A percentile compares a stretch with the other conserved stretches of the same genome.
Conservation (phyloP, 2,329 filamentous ascomycete species). For the Talaromyces sp. region DNA sequence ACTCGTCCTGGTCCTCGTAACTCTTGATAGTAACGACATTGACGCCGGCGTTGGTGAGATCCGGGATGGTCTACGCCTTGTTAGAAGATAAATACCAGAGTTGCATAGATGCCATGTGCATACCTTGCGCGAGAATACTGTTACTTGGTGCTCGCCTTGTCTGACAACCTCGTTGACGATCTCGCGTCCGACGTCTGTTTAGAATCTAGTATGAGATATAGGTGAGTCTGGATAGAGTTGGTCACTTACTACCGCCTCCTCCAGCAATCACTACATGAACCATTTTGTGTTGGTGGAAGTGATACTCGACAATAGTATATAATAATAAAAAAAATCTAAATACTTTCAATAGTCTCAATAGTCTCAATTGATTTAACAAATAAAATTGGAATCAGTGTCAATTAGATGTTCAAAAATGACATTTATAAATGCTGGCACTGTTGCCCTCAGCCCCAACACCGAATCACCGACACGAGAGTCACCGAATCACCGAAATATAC, state of each 20-base stretch:
- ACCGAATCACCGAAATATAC: neutral
- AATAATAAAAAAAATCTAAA: neutral
- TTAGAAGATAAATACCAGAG: neutral
- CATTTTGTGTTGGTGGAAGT: neutral
- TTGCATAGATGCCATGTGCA: neutral
- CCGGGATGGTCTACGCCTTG: neutral
- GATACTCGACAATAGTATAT: neutral
- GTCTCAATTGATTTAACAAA: neutral
- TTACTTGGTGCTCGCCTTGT: neutral
- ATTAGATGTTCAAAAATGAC: neutral
- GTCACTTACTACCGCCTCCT: neutral
- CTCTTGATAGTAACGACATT: neutral
- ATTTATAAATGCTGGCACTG: neutral
- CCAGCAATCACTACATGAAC: neutral
- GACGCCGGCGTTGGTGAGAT: neutral
- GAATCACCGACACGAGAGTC: neutral
- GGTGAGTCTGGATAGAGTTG: neutral
- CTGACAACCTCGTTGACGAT: neutral
- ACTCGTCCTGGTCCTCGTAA: neutral
- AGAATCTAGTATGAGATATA: neutral
- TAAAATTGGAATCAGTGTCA: neutral
- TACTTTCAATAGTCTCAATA: neutral
- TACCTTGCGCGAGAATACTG: neutral
- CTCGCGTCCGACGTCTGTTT: neutral
- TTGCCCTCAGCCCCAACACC: neutral